Base-by-base conservation (phyloP, 169 alveolate genomes). In the Eimeria praecox region DNA sequence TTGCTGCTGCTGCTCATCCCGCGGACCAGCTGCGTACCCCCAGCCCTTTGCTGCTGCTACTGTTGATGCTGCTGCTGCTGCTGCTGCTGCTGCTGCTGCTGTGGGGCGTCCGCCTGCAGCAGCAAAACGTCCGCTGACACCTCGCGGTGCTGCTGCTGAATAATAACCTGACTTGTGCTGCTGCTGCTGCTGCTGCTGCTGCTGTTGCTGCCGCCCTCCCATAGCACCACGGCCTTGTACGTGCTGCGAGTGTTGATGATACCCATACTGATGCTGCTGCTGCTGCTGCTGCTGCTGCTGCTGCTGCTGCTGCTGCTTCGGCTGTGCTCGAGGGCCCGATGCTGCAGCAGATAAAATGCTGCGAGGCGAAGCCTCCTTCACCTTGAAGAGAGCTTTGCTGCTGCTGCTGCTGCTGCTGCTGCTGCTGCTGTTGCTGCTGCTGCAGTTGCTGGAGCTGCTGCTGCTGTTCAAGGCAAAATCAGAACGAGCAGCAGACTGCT, bases 361-460 rank as follows among this genome's bases (percentile, higher is more conserved):
- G 33, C 86, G 54, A n/a, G 54, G 86, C 40, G 54, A n/a, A 24
- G n/a, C 8, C 24, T 75, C 86, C 54, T 33, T 75, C 9, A 24
- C 86, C 52, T 33, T 14, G 86, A 75, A n/a, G n/a, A n/a, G n/a
- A n/a, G n/a, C n/a, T n/a, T n/a, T n/a, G n/a, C n/a, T n/a, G n/a
- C n/a, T n/a, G n/a, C 52, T 8, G n/a, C 86, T 12, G n/a, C 86
- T 14, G n/a, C 24, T 75, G 54, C 86, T 75, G 42, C 86, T 75
- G 86, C 86, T 75, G 86, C 86, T 75, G 86, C 86, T 75, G 86
- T 30, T 75, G 86, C 86, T 38, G 86, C n/a, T n/a, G n/a, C n/a
- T n/a, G n/a, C n/a, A n/a, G n/a, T n/a, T n/a, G n/a, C n/a, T n/a
- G n/a, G n/a, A n/a, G n/a, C n/a, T n/a, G n/a, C n/a, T n/a, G n/a